Evolutionary conservation across 495 filamentous ascomycete species (phyloP).

Genomic region (Podospora fimiseda): DNA sequence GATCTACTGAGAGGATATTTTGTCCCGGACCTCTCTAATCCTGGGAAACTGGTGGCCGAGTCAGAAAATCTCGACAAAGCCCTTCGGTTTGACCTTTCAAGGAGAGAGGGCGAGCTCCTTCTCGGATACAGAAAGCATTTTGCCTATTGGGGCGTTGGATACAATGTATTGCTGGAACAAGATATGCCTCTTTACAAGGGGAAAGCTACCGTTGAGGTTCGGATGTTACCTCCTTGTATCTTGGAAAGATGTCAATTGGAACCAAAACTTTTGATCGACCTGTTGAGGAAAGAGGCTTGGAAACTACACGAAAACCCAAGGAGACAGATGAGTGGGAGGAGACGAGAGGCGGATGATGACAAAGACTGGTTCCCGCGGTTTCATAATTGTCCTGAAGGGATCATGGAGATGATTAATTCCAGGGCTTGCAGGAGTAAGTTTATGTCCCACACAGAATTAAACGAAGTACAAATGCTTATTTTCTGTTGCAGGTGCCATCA

Average conservation of each 20-base stretch:
- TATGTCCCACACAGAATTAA: too few relatives aligned
- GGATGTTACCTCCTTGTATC: constrained; percentile 61
- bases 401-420: constrained; percentile 85
- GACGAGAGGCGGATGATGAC: constrained; percentile 2
- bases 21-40: background rate
- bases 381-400: constrained; percentile 62
- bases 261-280: constrained; percentile 57
- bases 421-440: constrained; percentile 70
- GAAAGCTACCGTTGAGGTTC: constrained; percentile 39
- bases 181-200: background rate
- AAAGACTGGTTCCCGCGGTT: constrained; percentile 53
- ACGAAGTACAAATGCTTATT: too few relatives aligned
- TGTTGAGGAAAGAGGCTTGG: constrained; percentile 74
- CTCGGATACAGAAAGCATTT: constrained; percentile 50
- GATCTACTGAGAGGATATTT: constrained; percentile 46
- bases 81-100: constrained; percentile 55
- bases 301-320: constrained; percentile 32
- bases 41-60: constrained; percentile 7
- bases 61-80: constrained; percentile 41
- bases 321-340: background rate
- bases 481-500: constrained; percentile 66
- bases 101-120: constrained; percentile 53
- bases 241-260: constrained; percentile 68
- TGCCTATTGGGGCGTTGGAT: constrained; percentile 64
- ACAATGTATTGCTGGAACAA: constrained; percentile 28